phyloP scores from a whole-genome alignment of 345 rosid species.

The Adansonia digitata region DNA sequence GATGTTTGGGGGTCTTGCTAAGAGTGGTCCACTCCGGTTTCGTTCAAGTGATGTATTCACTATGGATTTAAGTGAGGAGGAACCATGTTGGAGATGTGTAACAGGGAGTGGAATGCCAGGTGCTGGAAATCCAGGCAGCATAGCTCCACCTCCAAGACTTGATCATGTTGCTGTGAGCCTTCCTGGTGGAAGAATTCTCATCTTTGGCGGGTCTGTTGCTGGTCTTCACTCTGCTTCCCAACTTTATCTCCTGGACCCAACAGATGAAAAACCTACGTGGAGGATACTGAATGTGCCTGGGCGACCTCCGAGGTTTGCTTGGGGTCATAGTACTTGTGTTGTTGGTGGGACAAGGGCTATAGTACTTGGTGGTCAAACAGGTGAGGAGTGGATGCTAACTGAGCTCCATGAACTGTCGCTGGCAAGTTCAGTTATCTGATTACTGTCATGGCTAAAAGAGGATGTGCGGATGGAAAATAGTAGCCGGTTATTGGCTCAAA shows the following conservation, averaged over 20 bases:
- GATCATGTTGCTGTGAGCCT: slow-evolving; percentile 85
- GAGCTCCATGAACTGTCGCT: slow-evolving; percentile 78
- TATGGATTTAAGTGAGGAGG: slow-evolving; percentile 81
- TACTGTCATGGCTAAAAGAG: slow-evolving; percentile 3
- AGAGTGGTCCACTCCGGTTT: slow-evolving; percentile 78
- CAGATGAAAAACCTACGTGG: slow-evolving; percentile 85
- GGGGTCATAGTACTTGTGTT: slow-evolving; percentile 93
- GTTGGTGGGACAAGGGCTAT: slow-evolving; percentile 87
- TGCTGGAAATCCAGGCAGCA: slow-evolving; percentile 72
- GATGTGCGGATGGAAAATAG: background rate
- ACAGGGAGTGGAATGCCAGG: slow-evolving; percentile 83
- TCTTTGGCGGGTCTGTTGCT: slow-evolving; percentile 84
- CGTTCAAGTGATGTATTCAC: slow-evolving; percentile 87
- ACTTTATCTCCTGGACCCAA: slow-evolving; percentile 77
- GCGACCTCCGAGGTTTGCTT: slow-evolving; percentile 74
- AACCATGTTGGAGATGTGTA: slow-evolving; percentile 80
- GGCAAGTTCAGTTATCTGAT: slow-evolving; percentile 53
- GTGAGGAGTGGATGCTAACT: slow-evolving; percentile 91
- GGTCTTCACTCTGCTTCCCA: slow-evolving; percentile 90
- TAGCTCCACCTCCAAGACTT: slow-evolving; percentile 83
- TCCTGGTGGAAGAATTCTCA: slow-evolving; percentile 72
- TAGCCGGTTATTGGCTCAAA: background rate
- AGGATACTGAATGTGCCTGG: slow-evolving; percentile 79
- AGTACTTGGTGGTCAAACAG: slow-evolving; percentile 85
- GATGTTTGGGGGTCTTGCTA: slow-evolving; percentile 86